Conservation (phyloP, 768 basidiomycete genomes). For the Lactarius hengduanensis region DNA sequence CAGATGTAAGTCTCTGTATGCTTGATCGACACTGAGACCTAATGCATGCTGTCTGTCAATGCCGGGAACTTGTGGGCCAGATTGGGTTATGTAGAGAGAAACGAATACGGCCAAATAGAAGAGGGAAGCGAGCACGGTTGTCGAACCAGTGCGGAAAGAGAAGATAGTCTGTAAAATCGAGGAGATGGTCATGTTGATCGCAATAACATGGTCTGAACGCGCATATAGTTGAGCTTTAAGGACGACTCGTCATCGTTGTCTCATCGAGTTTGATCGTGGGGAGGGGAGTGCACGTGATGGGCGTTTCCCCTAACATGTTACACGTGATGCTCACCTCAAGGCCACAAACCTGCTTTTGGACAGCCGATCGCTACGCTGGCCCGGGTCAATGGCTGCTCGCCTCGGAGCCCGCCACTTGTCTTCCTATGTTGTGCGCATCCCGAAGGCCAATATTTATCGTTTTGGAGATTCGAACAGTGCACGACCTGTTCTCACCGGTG, state of each 20-base stretch:
- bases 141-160: slow-evolving; percentile 19
- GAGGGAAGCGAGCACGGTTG: slow-evolving; percentile 15
- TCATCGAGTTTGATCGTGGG: neutral
- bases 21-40: slow-evolving; percentile 50
- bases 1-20: slow-evolving; percentile 57
- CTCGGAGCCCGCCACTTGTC: neutral
- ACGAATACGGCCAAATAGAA: slow-evolving; percentile 23
- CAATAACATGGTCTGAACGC: neutral
- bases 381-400: neutral
- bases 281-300: neutral
- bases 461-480: slow-evolving; percentile 53
- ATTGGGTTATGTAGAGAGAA: slow-evolving; percentile 17
- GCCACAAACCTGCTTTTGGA: neutral
- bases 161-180: slow-evolving; percentile 14
- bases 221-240: neutral
- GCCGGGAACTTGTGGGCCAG: slow-evolving; percentile 12
- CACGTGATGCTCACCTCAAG: too few species aligned
- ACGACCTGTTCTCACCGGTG: slow-evolving; percentile 48
- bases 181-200: slow-evolving; percentile 2
- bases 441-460: slow-evolving; percentile 52
- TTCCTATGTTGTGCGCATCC: slow-evolving; percentile 34
- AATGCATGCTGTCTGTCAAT: slow-evolving; percentile 41
- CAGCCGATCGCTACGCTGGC: neutral
- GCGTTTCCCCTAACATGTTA: too few species aligned
- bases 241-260: neutral